Evolutionary conservation across 2,329 filamentous ascomycete genomes (phyloP).

Genomic region (Pseudodiploospora longispora): DNA sequence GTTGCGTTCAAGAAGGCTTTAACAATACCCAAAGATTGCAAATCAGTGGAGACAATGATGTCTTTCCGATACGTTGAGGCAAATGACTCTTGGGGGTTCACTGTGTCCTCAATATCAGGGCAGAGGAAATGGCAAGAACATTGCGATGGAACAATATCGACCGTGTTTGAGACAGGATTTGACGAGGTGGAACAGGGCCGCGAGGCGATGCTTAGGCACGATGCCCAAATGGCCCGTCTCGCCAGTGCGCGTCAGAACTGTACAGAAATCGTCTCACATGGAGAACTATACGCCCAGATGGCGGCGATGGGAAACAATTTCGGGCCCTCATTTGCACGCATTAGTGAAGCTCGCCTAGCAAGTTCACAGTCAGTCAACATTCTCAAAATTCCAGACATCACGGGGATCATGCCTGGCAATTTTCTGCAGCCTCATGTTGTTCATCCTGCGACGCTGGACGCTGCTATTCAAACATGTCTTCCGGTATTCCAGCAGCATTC

Average conservation of each 20-base stretch:
- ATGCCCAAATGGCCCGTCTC: too few relatives aligned
- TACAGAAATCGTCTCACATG: neutral
- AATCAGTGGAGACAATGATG: neutral
- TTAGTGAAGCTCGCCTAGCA: neutral
- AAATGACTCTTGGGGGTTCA: neutral
- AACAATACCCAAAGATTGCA: constrained; percentile 1
- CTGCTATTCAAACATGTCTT: constrained; percentile 46
- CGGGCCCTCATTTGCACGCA: constrained; percentile 1
- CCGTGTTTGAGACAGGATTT: neutral
- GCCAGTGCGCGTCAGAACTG: too few relatives aligned
- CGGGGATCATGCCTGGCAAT: constrained; percentile 40
- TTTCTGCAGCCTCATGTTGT: constrained; percentile 47
- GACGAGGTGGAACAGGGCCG: neutral
- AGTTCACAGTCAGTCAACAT: constrained; percentile 17
- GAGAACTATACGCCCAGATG: constrained; percentile 1
- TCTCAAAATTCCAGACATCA: constrained; percentile 40
- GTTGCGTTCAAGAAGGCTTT: constrained; percentile 1
- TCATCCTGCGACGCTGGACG: constrained; percentile 49
- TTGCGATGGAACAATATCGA: neutral
- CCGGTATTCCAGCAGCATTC: constrained; percentile 19
- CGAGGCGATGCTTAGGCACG: too few relatives aligned
- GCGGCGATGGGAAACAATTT: neutral
- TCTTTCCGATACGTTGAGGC: neutral
- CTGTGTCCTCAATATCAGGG: constrained; percentile 1
- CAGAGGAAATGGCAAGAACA: constrained; percentile 5